Conservation (phyloP, 208 protist species). For the Trypanosoma scelopori region DNA sequence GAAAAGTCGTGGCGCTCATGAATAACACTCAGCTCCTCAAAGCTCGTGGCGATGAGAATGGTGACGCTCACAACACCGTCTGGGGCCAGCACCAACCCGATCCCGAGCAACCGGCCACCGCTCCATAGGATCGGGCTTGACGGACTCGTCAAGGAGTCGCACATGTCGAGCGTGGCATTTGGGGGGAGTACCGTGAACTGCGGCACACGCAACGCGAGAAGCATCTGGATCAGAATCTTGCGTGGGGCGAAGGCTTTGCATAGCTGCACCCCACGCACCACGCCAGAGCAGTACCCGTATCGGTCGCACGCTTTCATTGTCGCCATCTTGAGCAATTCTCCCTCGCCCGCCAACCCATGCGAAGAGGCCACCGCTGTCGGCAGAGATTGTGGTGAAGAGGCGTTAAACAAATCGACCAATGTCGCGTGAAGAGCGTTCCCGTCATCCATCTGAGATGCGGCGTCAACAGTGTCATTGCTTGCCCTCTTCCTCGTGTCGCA, state of each 20-base stretch:
- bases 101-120: constrained; percentile 51
- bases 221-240: constrained; percentile 58
- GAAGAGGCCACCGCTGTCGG: too few species aligned
- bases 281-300: constrained; percentile 71
- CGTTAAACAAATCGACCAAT: constrained; percentile 7
- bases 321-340: constrained; percentile 39
- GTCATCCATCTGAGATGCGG: neutral
- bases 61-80: constrained; percentile 50
- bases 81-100: constrained; percentile 55
- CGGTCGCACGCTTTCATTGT: constrained; percentile 38
- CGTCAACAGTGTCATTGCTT: neutral
- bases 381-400: neutral
- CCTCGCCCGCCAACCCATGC: constrained; percentile 33
- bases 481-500: neutral
- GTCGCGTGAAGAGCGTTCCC: neutral
- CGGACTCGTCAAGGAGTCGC: constrained; percentile 8
- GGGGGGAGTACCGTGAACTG: constrained; percentile 35
- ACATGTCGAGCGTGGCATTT: neutral
- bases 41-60: constrained; percentile 67
- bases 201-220: constrained; percentile 50
- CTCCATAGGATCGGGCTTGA: constrained; percentile 67
- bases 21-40: constrained; percentile 74
- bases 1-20: constrained; percentile 44
- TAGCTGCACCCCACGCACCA: constrained; percentile 71
- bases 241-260: constrained; percentile 56